phyloP scores from a whole-genome alignment of 495 filamentous ascomycete species.

The Talaromyces nanjingensis region DNA sequence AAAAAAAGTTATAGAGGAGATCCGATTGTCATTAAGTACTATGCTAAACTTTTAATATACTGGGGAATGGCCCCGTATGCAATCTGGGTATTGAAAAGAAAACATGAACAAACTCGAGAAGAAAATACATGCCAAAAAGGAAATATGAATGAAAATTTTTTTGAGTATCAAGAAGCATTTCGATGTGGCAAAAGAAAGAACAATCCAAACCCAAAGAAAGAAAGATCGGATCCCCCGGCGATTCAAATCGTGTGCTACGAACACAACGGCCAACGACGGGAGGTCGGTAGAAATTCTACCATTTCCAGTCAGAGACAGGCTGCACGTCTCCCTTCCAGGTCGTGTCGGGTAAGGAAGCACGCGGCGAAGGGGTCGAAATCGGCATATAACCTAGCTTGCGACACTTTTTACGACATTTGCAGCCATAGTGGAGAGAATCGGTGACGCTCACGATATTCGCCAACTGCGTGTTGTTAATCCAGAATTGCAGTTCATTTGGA shows the following conservation, averaged over 20 bases:
- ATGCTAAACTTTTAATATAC: neutral
- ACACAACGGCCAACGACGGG: no score
- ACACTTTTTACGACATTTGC: neutral
- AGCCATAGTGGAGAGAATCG: neutral
- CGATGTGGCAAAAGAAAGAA: neutral
- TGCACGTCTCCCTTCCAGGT: neutral
- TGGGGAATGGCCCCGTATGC: neutral
- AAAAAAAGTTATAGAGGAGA: neutral
- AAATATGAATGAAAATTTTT: neutral
- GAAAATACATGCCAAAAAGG: neutral
- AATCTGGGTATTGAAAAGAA: neutral
- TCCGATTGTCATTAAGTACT: neutral
- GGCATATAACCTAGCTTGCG: neutral
- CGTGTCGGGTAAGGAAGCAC: neutral
- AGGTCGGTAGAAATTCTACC: no score
- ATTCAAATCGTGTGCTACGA: neutral
- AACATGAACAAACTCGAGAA: neutral
- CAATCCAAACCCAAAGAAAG: neutral
- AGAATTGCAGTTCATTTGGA: neutral
- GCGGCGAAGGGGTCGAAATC: neutral
- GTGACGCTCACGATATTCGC: neutral
- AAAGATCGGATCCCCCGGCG: neutral
- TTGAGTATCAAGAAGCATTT: neutral
- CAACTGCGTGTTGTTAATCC: neutral
- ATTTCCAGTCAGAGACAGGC: neutral